A percentile compares a stretch with the other conserved stretches of the same genome.
Conservation (phyloP, 352 stramenopile species). For the Pelagophyceae sp. region DNA sequence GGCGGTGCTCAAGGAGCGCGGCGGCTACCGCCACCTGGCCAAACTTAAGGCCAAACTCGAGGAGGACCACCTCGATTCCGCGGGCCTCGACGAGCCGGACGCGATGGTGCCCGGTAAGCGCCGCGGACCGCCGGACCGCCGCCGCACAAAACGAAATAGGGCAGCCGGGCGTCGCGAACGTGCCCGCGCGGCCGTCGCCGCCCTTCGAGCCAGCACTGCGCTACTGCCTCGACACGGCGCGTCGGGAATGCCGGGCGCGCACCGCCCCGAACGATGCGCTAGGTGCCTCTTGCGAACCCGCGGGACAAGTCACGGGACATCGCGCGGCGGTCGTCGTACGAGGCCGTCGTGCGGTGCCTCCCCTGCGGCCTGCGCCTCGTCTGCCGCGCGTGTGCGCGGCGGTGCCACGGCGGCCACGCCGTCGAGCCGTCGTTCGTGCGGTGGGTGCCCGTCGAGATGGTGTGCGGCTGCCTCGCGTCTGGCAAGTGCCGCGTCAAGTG, state of each 20-base stretch:
- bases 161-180: not conserved
- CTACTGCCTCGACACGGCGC: constrained; percentile 14
- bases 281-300: not conserved
- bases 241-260: no score
- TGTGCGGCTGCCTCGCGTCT: not conserved
- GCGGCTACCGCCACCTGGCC: not conserved
- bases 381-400: not conserved
- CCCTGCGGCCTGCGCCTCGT: not conserved
- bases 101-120: not conserved
- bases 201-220: not conserved
- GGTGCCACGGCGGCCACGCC: not conserved
- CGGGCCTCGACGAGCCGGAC: not conserved
- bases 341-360: not conserved
- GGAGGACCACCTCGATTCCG: not conserved
- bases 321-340: not conserved
- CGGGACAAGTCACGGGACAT: not conserved
- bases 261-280: no score
- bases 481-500: not conserved
- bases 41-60: not conserved
- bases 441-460: not conserved
- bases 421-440: not conserved
- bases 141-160: no score
- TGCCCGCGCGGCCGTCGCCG: not conserved
- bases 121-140: no score
- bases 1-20: not conserved